Evolutionary conservation across 257 asterid species (phyloP).

Genomic region (Oldenlandia corymbosa): DNA sequence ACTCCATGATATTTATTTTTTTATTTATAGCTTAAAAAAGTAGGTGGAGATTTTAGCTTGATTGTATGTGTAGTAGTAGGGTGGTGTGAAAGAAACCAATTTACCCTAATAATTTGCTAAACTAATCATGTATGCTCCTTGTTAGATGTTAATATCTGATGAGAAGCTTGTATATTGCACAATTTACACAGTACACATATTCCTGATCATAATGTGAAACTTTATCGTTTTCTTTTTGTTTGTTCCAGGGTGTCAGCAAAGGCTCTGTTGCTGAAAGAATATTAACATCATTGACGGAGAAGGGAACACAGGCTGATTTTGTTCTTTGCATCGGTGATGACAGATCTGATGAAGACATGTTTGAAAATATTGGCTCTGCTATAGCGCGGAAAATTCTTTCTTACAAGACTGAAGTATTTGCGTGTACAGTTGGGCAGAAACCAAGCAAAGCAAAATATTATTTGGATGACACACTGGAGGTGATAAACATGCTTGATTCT

Average conservation of each 20-base stretch:
- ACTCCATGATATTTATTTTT: neutral
- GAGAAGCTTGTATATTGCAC: neutral
- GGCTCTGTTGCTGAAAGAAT: conserved; percentile 74
- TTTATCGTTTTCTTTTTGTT: conserved; percentile 4
- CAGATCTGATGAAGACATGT: conserved; percentile 92
- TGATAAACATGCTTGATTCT: conserved; percentile 66
- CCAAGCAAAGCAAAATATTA: conserved; percentile 88
- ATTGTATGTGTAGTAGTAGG: neutral
- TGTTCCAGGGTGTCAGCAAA: conserved; percentile 65
- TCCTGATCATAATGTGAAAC: neutral
- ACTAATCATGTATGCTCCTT: neutral
- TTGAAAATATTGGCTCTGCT: conserved; percentile 61
- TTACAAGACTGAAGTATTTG: conserved; percentile 59
- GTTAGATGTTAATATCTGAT: neutral
- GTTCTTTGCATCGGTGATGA: conserved; percentile 89
- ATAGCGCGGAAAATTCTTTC: conserved; percentile 47
- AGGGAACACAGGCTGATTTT: conserved; percentile 58
- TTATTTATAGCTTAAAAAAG: neutral
- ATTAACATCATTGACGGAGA: conserved; percentile 61
- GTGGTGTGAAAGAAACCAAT: neutral
- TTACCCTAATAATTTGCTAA: conserved; percentile 3
- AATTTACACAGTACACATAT: conserved; percentile 1
- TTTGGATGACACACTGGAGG: conserved; percentile 77
- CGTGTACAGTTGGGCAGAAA: conserved; percentile 85
- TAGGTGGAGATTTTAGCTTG: conserved; percentile 3